Evolutionary conservation across 31 red algal genomes (phyloP).

Genomic region (Odonthalia washingtoniensis): DNA sequence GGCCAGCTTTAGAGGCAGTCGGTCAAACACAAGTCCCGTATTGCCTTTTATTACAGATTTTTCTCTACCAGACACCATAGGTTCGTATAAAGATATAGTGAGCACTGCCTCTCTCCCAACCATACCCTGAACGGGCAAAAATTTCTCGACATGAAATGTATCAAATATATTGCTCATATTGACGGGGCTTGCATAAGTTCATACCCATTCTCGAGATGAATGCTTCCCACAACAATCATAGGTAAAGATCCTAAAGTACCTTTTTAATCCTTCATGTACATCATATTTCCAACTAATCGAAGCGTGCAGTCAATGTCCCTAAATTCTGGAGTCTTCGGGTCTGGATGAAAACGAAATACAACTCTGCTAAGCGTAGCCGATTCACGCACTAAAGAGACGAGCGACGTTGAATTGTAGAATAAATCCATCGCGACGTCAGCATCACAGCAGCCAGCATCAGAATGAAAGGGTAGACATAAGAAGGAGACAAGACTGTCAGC

Average conservation of each 20-base stretch:
- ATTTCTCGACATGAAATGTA: slow-evolving; percentile 76
- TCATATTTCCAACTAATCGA: no score
- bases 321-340: slow-evolving; percentile 76
- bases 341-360: slow-evolving; percentile 79
- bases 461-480: slow-evolving; percentile 74
- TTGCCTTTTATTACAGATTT: slow-evolving; percentile 45
- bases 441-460: slow-evolving; percentile 53
- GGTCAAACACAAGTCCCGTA: slow-evolving; percentile 54
- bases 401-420: slow-evolving; percentile 48
- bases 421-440: slow-evolving; percentile 66
- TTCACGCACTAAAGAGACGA: slow-evolving; percentile 71
- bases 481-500: slow-evolving; percentile 56
- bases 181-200: slow-evolving; percentile 69
- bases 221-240: slow-evolving; percentile 77
- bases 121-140: slow-evolving; percentile 61
- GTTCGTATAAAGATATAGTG: slow-evolving; percentile 68
- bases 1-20: slow-evolving; percentile 38
- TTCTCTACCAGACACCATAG: slow-evolving; percentile 63
- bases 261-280: slow-evolving; percentile 72
- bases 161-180: slow-evolving; percentile 75
- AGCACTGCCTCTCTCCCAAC: slow-evolving; percentile 70
- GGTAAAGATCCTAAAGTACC: slow-evolving; percentile 74
- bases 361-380: slow-evolving; percentile 55
- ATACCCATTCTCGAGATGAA: slow-evolving; percentile 81
- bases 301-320: slow-evolving; percentile 60